Evolutionary conservation across 1,139 yeast species (phyloP).

Genomic region (Pichia sp.): DNA sequence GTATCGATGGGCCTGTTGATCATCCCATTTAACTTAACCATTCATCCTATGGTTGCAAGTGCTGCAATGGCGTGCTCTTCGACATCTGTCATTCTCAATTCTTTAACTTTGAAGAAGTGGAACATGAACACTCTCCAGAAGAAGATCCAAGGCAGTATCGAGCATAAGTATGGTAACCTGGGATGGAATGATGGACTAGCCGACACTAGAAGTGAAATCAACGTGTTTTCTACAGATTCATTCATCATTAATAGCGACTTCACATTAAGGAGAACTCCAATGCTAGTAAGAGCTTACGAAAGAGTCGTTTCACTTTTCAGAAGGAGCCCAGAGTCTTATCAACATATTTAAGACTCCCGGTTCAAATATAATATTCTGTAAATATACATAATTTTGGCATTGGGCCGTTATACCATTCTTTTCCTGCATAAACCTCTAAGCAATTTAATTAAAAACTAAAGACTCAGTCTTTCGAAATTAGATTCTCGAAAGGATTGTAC

Average conservation of each 20-base stretch:
- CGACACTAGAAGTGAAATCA: conserved; percentile 5
- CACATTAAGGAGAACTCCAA: too few species aligned
- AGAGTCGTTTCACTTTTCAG: conserved; percentile 1
- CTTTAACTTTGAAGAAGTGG: conserved; percentile 65
- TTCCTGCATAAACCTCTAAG: too few species aligned
- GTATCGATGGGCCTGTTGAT: conserved; percentile 86
- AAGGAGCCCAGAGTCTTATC: not conserved
- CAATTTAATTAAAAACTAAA: not conserved
- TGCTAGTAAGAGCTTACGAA: too few species aligned
- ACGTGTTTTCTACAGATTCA: conserved; percentile 3
- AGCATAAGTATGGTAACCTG: not conserved
- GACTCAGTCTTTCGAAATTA: conserved; percentile 1
- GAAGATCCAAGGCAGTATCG: not conserved
- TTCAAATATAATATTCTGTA: not conserved
- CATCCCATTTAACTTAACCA: conserved; percentile 68
- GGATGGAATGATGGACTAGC: conserved; percentile 10
- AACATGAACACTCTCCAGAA: conserved; percentile 25
- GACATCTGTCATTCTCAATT: conserved; percentile 78
- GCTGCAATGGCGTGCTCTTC: conserved; percentile 92
- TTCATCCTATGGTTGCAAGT: conserved; percentile 89
- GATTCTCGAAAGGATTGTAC: conserved; percentile 22
- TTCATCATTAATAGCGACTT: conserved; percentile 6
- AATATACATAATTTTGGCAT: not conserved
- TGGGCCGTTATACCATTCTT: too few species aligned
- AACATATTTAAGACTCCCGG: not conserved